These are phyloP conservation scores for Typha latifolia DNA, from an alignment of 176 grass and related monocot species.

Conservation along the genomic window DNA sequence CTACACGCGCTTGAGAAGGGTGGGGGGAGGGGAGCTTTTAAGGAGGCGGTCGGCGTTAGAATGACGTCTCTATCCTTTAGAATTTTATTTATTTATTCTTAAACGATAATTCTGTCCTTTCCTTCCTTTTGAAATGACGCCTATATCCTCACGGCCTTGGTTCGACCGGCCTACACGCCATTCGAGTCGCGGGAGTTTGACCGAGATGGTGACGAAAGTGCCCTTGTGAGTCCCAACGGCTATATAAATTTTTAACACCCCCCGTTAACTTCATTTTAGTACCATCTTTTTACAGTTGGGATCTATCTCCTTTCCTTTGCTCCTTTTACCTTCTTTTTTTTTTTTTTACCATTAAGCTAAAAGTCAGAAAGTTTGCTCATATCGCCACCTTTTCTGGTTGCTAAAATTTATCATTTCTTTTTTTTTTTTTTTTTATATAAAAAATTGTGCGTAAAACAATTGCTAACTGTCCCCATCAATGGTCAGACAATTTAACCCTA, in stretches of 20 bases:
- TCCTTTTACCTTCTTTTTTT: too few species aligned
- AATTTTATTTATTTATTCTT: neutral
- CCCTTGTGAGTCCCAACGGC: neutral
- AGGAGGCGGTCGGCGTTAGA: neutral
- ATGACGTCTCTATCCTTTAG: constrained; percentile 28
- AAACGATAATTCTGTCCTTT: neutral
- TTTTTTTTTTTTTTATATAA: too few species aligned
- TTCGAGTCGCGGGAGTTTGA: constrained; percentile 18
- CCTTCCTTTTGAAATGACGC: neutral
- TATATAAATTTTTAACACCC: neutral
- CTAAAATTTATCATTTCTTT: neutral
- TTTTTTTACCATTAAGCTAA: neutral
- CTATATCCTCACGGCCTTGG: constrained; percentile 2
- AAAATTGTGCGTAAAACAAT: too few species aligned
- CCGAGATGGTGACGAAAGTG: neutral
- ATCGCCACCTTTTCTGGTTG: too few species aligned
- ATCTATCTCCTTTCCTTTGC: too few species aligned
- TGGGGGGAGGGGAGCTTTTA: neutral
- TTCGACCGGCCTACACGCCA: constrained; percentile 14
- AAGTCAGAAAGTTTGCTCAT: neutral
- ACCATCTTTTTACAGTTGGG: too few species aligned
- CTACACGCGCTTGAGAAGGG: neutral
- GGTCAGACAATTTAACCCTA: too few species aligned
- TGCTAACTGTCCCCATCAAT: too few species aligned
- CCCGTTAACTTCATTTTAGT: too few species aligned